Conservation (phyloP, 768 basidiomycete species). For the Tephrocybe sp. region DNA sequence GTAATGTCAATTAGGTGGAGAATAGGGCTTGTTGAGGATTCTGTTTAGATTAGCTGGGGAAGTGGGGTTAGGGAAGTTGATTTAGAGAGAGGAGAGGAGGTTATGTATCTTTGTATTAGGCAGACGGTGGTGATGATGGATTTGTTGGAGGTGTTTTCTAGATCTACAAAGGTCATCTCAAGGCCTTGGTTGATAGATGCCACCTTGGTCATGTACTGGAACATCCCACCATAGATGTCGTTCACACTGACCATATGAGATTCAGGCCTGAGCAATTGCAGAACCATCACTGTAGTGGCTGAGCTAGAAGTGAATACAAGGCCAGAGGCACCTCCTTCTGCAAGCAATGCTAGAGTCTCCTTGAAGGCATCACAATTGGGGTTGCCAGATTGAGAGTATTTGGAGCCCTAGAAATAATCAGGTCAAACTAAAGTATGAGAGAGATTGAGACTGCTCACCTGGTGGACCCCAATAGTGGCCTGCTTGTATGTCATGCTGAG, state of each 20-base stretch:
- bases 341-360: slow-evolving; percentile 72
- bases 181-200: slow-evolving; percentile 61
- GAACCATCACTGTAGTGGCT: slow-evolving; percentile 80
- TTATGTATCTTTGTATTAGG: slow-evolving; percentile 79
- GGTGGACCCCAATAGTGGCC: slow-evolving; percentile 71
- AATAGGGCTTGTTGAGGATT: slow-evolving; percentile 94
- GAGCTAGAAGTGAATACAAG: slow-evolving; percentile 87
- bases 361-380: slow-evolving; percentile 87
- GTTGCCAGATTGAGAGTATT: slow-evolving; percentile 89
- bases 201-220: slow-evolving; percentile 77
- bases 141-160: slow-evolving; percentile 69
- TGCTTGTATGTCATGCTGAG: slow-evolving; percentile 95
- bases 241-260: slow-evolving; percentile 87
- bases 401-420: slow-evolving; percentile 55
- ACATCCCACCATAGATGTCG: slow-evolving; percentile 94
- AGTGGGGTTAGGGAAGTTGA: not conserved
- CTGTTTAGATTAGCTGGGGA: slow-evolving; percentile 90
- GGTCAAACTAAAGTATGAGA: not conserved
- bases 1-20: slow-evolving; percentile 83
- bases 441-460: slow-evolving; percentile 40
- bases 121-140: slow-evolving; percentile 63
- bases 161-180: slow-evolving; percentile 77
- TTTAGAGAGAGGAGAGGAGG: not conserved
- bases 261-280: slow-evolving; percentile 70
- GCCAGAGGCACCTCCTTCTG: slow-evolving; percentile 68